phyloP scores from a whole-genome alignment of 2,329 filamentous ascomycete genomes.

The Microascus cirrosus region DNA sequence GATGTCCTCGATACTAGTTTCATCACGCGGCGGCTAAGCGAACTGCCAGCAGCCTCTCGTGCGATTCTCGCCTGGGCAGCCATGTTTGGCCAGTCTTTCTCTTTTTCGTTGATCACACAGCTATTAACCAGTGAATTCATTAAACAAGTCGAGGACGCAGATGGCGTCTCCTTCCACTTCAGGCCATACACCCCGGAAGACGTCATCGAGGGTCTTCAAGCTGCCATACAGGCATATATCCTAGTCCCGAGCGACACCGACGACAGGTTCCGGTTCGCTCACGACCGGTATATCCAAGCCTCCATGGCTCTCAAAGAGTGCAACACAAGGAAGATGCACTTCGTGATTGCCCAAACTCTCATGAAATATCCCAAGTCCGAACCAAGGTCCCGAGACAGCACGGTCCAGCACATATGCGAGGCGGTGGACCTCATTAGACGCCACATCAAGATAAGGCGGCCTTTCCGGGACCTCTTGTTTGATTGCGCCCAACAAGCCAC shows the following conservation, averaged over 20 bases:
- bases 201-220: slow-evolving; percentile 68
- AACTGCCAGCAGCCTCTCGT: slow-evolving; percentile 63
- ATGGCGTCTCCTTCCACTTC: slow-evolving; percentile 10
- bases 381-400: slow-evolving; percentile 54
- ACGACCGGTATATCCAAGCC: slow-evolving; percentile 77
- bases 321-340: slow-evolving; percentile 74
- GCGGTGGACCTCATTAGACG: slow-evolving; percentile 64
- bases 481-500: slow-evolving; percentile 68
- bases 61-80: slow-evolving; percentile 80
- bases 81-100: slow-evolving; percentile 71
- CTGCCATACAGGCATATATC: slow-evolving; percentile 68
- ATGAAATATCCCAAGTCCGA: slow-evolving; percentile 59
- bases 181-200: slow-evolving; percentile 49
- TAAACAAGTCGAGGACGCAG: slow-evolving; percentile 38
- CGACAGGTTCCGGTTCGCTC: slow-evolving; percentile 77
- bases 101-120: slow-evolving; percentile 67
- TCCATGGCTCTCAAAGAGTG: slow-evolving; percentile 59
- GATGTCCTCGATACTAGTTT: slow-evolving; percentile 75
- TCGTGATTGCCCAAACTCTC: slow-evolving; percentile 72
- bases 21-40: slow-evolving; percentile 64
- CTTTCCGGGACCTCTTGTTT: slow-evolving; percentile 66
- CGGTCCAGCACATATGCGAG: slow-evolving; percentile 72
- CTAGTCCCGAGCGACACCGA: slow-evolving; percentile 74
- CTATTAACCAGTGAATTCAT: slow-evolving; percentile 67
- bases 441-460: slow-evolving; percentile 45